Base-by-base conservation (phyloP, 805 yeast genomes). In the Priceomyces castillae region DNA sequence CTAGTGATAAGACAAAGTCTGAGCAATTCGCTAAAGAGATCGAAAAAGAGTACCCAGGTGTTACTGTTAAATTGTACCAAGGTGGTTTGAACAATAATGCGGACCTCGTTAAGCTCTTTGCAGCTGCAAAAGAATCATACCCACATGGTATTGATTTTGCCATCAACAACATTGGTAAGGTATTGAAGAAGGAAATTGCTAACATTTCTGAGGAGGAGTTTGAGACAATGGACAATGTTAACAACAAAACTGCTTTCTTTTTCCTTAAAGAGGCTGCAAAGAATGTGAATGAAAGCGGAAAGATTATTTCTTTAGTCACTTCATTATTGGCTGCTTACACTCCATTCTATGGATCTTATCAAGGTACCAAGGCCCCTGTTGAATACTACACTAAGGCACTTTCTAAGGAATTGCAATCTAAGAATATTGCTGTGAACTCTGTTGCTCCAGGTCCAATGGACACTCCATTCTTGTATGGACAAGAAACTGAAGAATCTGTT, bases 401-500 rank as follows among this genome's bases (percentile, higher is more conserved):
- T n/a, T 74, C 83, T 12, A 76, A 78, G 57, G 84, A 80, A 54
- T 65, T 77, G 41, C 65, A 64, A 22, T 46, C 56, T 4, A 74
- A 65, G 54, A 69, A 69, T 18, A 71, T 80, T 46, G 66, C 76
- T 10, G 81, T 75, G 51, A 78, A 77, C 51, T 69, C 74, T 52
- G 80, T 80, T 43, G 82, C 84, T 3, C 84, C 84, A 39, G 84
- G 84, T 40, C 84, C 84, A 42, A 79, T 79, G 83, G 82, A 78
- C 53, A 80, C 85, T 7, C 83, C 83, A 47, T 79, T 80, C 64
- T 68, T 82, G 58, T 80, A 81, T 53, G 78, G 79, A 14, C 82
- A 78, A 61, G 87, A 82, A 61, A 66, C 70, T 18, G 61, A 68
- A 12, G 77, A 70, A 25, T 75, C 76, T 44, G 71, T 81, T 44